These are phyloP conservation scores for Paxillus involutus DNA, from an alignment of 768 basidiomycete species.

Conservation along the genomic window DNA sequence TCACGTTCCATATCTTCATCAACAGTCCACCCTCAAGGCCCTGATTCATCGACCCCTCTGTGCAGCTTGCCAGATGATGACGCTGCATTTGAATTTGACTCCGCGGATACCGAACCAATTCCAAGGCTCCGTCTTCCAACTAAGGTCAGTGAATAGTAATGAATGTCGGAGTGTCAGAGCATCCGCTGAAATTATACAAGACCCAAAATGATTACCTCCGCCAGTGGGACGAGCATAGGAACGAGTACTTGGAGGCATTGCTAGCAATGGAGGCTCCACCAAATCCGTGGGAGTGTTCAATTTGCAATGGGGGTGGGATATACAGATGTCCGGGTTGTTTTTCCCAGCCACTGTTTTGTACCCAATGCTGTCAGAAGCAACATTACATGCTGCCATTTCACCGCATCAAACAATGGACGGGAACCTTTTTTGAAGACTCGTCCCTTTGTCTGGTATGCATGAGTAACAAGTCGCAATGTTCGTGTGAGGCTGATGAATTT, in stretches of 20 bases:
- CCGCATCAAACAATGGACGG: neutral
- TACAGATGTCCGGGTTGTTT: neutral
- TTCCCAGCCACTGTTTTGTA: neutral
- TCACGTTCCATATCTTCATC: no score
- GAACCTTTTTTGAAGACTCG: neutral
- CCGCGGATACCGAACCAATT: no score
- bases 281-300: neutral
- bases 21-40: no score
- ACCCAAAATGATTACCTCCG: no score
- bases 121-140: no score
- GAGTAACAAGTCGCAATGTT: neutral
- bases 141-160: no score
- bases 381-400: neutral
- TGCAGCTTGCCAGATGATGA: no score
- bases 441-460: neutral
- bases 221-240: no score
- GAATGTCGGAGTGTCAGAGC: no score
- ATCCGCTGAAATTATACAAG: no score
- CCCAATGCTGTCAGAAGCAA: neutral
- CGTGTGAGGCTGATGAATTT: neutral
- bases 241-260: neutral
- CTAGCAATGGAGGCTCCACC: neutral
- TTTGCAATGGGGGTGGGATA: neutral
- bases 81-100: no score
- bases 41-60: no score